A percentile compares a stretch with the other conserved stretches of the same genome.
Evolutionary conservation across 164 flowering plant genomes (phyloP).

Genomic region (Liriodendron chinense): DNA sequence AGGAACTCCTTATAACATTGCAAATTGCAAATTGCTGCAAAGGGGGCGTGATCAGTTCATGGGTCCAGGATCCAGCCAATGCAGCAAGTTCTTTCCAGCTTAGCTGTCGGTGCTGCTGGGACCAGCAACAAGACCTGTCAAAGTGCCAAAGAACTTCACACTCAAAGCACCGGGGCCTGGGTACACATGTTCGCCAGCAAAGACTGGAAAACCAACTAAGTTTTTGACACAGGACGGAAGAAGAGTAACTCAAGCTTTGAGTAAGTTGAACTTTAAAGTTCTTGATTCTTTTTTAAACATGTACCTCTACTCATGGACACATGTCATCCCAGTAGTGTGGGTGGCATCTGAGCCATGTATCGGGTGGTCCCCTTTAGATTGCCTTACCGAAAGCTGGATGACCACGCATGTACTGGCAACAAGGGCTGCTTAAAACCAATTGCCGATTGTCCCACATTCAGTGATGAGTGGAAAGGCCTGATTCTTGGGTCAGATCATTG

Average conservation of each 20-base stretch:
- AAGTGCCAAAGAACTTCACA: constrained; percentile 64
- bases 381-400: too few species aligned
- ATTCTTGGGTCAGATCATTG: too few species aligned
- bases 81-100: constrained; percentile 61
- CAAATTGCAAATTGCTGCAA: constrained; percentile 72
- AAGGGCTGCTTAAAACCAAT: too few species aligned
- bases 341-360: too few species aligned
- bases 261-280: constrained; percentile 33
- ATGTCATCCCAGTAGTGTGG: too few species aligned
- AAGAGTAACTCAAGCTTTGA: constrained; percentile 61
- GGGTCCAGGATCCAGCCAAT: constrained; percentile 66
- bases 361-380: too few species aligned
- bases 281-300: background rate
- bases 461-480: too few species aligned
- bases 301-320: too few species aligned
- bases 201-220: constrained; percentile 40
- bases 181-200: constrained; percentile 62
- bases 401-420: too few species aligned
- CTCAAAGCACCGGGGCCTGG: constrained; percentile 68
- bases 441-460: too few species aligned
- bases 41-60: constrained; percentile 69
- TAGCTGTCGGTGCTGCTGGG: constrained; percentile 73
- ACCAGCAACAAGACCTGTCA: constrained; percentile 61
- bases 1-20: constrained; percentile 67
- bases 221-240: constrained; percentile 43